phyloP scores from a whole-genome alignment of 23 red algal species.

The Gracilaria gracilis region DNA sequence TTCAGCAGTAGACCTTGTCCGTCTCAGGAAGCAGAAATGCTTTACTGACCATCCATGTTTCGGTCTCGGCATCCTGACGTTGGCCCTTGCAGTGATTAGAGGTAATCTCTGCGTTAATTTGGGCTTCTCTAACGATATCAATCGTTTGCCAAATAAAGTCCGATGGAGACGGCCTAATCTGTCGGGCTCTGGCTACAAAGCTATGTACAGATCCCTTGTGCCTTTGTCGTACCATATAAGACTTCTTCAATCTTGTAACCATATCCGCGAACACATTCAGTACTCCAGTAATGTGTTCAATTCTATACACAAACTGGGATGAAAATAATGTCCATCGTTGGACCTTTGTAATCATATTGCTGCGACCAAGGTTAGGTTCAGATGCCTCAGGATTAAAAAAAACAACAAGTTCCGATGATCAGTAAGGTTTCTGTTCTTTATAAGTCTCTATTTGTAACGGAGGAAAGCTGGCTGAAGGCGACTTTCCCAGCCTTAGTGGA shows the following conservation, averaged over 20 bases:
- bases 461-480: not conserved
- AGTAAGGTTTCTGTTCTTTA: slow-evolving; percentile 5
- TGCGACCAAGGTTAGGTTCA: slow-evolving; percentile 32
- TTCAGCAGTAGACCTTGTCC: slow-evolving; percentile 23
- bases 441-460: not conserved
- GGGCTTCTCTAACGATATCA: too few relatives aligned
- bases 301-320: slow-evolving; percentile 36
- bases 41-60: not conserved
- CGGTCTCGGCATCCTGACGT: not conserved
- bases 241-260: too few relatives aligned
- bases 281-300: slow-evolving; percentile 35
- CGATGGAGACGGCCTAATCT: too few relatives aligned
- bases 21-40: slow-evolving; percentile 1
- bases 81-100: not conserved
- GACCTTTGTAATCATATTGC: slow-evolving; percentile 35
- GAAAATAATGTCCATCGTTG: slow-evolving; percentile 46
- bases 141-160: too few relatives aligned
- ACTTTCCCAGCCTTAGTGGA: slow-evolving; percentile 15
- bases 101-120: too few relatives aligned
- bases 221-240: too few relatives aligned
- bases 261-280: slow-evolving; percentile 24
- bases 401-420: slow-evolving; percentile 51
- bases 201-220: too few relatives aligned
- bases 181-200: too few relatives aligned
- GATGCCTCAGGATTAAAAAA: slow-evolving; percentile 10